Evolutionary conservation across 2,329 filamentous ascomycete genomes (phyloP).

Genomic region (Intubia oerlemansii): DNA sequence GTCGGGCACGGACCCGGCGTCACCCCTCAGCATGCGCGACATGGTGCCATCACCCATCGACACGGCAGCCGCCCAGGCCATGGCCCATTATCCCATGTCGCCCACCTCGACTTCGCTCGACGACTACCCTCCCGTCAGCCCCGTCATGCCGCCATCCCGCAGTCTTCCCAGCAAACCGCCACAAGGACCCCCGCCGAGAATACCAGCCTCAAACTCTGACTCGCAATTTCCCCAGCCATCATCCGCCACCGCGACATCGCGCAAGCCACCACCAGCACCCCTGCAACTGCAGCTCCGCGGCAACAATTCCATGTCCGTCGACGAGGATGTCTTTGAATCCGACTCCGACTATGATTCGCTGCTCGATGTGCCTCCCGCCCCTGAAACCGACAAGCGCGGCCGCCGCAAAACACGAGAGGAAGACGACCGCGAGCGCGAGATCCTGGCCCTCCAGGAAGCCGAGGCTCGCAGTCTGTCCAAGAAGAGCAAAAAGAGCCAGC

Average conservation of each 20-base stretch:
- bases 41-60: constrained; percentile 3
- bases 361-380: constrained; percentile 44
- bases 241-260: too few relatives aligned
- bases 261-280: constrained; percentile 73
- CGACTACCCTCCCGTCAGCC: constrained; percentile 29
- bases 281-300: constrained; percentile 40
- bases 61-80: constrained; percentile 31
- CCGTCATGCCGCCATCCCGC: constrained; percentile 32
- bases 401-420: constrained; percentile 71
- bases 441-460: constrained; percentile 42
- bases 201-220: too few relatives aligned
- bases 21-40: constrained; percentile 2
- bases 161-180: constrained; percentile 30
- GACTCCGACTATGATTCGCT: constrained; percentile 74
- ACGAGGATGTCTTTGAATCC: constrained; percentile 47
- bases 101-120: constrained; percentile 25
- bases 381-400: constrained; percentile 39
- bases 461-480: constrained; percentile 53
- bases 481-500: constrained; percentile 40
- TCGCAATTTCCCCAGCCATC: too few relatives aligned
- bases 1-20: not conserved
- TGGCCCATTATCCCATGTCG: constrained; percentile 44
- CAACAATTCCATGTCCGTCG: constrained; percentile 13
- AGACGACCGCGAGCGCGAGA: constrained; percentile 60
- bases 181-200: constrained; percentile 28